These are phyloP conservation scores for Alternaria arbusti DNA, from an alignment of 2,329 filamentous ascomycete species.

Conservation along the genomic window DNA sequence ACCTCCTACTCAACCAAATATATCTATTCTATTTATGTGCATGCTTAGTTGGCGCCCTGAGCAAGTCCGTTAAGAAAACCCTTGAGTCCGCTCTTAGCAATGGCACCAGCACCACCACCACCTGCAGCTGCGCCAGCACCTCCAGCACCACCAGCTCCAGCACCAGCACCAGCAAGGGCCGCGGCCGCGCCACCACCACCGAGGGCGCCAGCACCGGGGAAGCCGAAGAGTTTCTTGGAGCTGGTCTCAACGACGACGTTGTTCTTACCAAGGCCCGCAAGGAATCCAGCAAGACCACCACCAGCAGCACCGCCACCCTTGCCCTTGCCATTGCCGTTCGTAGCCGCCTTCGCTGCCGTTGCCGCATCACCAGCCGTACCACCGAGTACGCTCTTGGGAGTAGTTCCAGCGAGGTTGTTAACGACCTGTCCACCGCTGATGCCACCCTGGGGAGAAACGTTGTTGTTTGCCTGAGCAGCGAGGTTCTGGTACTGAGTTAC, in stretches of 20 bases:
- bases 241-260: background rate
- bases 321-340: background rate
- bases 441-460: conserved; percentile 29
- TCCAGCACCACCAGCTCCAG: background rate
- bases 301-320: background rate
- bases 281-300: conserved; percentile 3
- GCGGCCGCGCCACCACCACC: background rate
- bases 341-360: background rate
- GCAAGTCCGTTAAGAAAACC: background rate
- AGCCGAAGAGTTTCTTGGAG: background rate
- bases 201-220: background rate
- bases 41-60: background rate
- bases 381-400: conserved; percentile 22
- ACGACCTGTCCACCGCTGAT: conserved; percentile 24
- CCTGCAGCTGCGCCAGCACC: background rate
- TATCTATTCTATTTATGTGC: background rate
- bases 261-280: background rate
- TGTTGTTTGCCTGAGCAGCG: conserved; percentile 36
- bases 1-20: background rate
- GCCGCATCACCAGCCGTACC: conserved; percentile 14
- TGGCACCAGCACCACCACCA: background rate
- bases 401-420: conserved; percentile 33
- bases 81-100: background rate
- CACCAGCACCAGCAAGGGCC: background rate
- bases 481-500: conserved; percentile 30